These are phyloP conservation scores for Hyaloscypha bicolor DNA, from an alignment of 495 filamentous ascomycete species.

Conservation along the genomic window DNA sequence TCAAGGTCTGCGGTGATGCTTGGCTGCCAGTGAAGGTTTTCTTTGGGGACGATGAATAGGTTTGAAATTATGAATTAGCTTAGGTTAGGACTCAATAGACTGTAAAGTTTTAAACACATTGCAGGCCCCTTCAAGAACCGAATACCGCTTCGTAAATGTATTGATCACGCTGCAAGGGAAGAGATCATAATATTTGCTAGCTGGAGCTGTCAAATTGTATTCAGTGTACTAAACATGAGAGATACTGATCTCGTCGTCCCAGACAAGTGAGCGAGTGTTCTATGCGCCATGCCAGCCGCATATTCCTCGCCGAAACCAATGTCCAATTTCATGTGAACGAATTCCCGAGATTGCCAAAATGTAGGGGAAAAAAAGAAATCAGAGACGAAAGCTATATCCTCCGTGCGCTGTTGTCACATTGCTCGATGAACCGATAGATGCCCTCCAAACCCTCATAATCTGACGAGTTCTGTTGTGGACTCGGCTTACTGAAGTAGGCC, in stretches of 20 bases:
- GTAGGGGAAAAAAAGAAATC: neutral
- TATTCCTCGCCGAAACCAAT: neutral
- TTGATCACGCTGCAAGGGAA: too few species aligned
- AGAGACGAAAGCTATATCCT: conserved; percentile 31
- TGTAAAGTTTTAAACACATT: neutral
- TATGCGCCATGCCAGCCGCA: neutral
- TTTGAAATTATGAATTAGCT: neutral
- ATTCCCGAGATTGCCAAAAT: neutral
- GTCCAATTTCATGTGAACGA: neutral
- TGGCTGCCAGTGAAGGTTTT: conserved; percentile 82
- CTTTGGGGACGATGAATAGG: conserved; percentile 81
- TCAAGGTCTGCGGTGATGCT: conserved; percentile 71
- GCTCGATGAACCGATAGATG: conserved; percentile 83
- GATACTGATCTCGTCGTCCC: neutral
- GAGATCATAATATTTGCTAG: too few species aligned
- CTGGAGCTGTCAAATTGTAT: neutral
- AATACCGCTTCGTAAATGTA: too few species aligned
- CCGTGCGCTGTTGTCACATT: conserved; percentile 73
- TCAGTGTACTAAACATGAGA: neutral
- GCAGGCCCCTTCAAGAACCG: neutral
- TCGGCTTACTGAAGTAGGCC: conserved; percentile 44
- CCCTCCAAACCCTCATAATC: conserved; percentile 82
- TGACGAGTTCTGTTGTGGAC: conserved; percentile 43
- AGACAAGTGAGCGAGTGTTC: conserved; percentile 13
- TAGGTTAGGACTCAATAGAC: neutral